A percentile compares a stretch with the other conserved stretches of the same genome.
phyloP scores from a whole-genome alignment of 805 yeast genomes.

The Blastobotrys terrestris region DNA sequence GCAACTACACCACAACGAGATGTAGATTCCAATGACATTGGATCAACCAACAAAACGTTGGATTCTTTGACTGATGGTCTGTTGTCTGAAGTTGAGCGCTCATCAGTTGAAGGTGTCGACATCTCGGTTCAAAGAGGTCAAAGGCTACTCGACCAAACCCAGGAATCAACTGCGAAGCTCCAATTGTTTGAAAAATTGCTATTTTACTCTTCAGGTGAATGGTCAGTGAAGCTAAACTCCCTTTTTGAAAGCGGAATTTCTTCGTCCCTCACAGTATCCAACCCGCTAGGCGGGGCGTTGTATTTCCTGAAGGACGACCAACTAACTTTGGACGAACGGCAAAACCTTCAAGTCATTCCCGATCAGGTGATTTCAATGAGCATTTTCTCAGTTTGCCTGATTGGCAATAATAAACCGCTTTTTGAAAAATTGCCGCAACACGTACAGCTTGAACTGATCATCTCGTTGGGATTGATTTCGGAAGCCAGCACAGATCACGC shows the following conservation, averaged over 20 bases:
- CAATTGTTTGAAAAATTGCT: conserved; percentile 8
- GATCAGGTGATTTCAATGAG: conserved; percentile 6
- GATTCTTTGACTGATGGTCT: conserved; percentile 8
- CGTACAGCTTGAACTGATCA: conserved; percentile 5
- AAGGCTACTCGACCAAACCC: conserved; percentile 11
- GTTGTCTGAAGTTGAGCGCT: conserved; percentile 10
- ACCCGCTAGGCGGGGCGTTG: conserved; percentile 29
- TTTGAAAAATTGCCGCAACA: conserved; percentile 3
- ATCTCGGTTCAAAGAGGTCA: conserved; percentile 13
- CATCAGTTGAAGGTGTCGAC: conserved; percentile 10
- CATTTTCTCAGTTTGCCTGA: conserved; percentile 4
- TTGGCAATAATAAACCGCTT: conserved; percentile 4
- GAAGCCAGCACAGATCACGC: conserved; percentile 9
- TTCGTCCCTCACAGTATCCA: conserved; percentile 9
- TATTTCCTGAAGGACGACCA: conserved; percentile 4
- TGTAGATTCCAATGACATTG: background rate
- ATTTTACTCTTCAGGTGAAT: conserved; percentile 5
- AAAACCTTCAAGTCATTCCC: conserved; percentile 7
- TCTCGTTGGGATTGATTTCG: conserved; percentile 6
- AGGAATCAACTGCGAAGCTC: conserved; percentile 5
- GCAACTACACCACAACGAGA: conserved; percentile 10
- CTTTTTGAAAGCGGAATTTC: conserved; percentile 17
- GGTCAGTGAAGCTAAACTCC: conserved; percentile 21
- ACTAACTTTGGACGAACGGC: conserved; percentile 2
- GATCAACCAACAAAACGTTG: conserved; percentile 3